phyloP scores from a whole-genome alignment of 179 eudicot genomes.

The Gypsophila paniculata region DNA sequence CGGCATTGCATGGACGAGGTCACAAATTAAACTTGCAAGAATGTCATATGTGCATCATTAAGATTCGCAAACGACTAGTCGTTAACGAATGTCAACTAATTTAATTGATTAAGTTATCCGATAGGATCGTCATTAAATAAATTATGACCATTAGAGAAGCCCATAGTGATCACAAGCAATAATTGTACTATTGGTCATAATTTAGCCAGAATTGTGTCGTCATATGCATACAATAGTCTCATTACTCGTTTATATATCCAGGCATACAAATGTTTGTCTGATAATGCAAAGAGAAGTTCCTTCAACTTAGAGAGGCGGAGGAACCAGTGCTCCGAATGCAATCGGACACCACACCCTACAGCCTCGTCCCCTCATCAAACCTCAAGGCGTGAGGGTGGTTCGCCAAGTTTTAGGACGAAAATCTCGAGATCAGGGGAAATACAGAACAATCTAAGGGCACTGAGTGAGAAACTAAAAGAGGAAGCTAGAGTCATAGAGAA shows the following conservation, averaged over 20 bases:
- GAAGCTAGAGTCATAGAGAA: conserved; percentile 44
- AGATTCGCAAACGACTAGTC: background rate
- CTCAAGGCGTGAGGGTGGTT: background rate
- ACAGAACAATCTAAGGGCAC: conserved; percentile 19
- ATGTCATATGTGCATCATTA: background rate
- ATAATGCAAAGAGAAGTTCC: conserved; percentile 38
- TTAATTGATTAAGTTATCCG: background rate
- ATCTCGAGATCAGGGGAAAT: conserved; percentile 17
- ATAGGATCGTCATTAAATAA: too few species aligned
- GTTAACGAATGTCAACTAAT: background rate
- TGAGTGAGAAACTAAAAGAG: conserved; percentile 34
- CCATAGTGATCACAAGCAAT: too few species aligned
- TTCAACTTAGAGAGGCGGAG: conserved; percentile 48
- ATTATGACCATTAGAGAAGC: background rate
- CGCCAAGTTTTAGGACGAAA: conserved; percentile 6
- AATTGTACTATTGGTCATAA: too few species aligned
- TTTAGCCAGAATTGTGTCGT: too few species aligned
- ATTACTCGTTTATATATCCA: too few species aligned
- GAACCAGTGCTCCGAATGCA: conserved; percentile 43
- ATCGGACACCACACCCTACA: conserved; percentile 1
- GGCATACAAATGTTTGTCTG: conserved; percentile 64
- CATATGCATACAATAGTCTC: too few species aligned
- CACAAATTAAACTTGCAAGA: background rate
- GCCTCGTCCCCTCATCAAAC: background rate
- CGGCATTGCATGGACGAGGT: background rate